These are phyloP conservation scores for Kazachstania sp. DNA, from an alignment of 1,139 yeast species.

Conservation along the genomic window DNA sequence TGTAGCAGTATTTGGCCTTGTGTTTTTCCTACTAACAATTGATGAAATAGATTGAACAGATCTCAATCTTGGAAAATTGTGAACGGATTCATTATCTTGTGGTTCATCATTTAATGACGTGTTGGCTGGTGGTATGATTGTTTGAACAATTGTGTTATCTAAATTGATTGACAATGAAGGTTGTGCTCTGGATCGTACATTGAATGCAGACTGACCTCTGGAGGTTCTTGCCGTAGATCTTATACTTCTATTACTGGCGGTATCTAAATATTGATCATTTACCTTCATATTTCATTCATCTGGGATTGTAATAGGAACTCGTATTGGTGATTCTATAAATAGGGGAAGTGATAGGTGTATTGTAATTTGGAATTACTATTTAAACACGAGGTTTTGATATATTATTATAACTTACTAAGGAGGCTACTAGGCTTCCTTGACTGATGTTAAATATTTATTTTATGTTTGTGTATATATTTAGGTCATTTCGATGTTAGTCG, in stretches of 20 bases:
- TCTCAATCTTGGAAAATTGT: not conserved
- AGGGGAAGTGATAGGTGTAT: no score
- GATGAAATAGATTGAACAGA: slow-evolving; percentile 9
- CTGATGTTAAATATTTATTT: no score
- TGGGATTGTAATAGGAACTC: not conserved
- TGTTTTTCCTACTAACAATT: slow-evolving; percentile 1
- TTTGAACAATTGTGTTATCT: slow-evolving; percentile 5
- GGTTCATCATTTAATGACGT: not conserved
- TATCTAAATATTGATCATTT: slow-evolving; percentile 6
- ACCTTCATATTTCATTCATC: not conserved
- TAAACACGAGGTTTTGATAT: no score
- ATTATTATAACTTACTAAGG: no score
- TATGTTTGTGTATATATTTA: no score
- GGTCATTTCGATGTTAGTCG: no score
- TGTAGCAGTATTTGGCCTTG: not conserved
- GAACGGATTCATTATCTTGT: not conserved
- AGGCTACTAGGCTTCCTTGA: no score
- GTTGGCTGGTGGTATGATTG: not conserved
- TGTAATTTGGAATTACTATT: no score
- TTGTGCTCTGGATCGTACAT: slow-evolving; percentile 1
- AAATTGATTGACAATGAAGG: slow-evolving; percentile 6
- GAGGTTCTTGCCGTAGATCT: not conserved
- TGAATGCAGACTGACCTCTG: not conserved
- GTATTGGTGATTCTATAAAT: not conserved
- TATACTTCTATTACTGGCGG: not conserved